phyloP scores from a whole-genome alignment of 768 basidiomycete genomes.

The Collybia nuda region DNA sequence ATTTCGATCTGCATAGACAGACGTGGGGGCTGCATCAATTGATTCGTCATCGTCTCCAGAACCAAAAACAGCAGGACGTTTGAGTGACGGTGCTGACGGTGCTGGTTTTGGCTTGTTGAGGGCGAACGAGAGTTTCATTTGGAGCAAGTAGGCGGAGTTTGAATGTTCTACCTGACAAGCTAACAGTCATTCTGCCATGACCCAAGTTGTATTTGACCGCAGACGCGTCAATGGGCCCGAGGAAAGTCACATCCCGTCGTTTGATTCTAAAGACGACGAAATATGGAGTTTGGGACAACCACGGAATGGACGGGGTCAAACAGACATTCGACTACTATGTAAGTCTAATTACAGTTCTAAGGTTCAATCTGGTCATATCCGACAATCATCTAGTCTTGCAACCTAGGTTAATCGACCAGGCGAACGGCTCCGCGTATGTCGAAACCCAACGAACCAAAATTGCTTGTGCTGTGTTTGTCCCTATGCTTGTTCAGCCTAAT shows the following conservation, averaged over 20 bases:
- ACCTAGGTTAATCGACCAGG: conserved; percentile 87
- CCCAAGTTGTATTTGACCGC: conserved; percentile 71
- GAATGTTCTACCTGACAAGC: conserved; percentile 16
- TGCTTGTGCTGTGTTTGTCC: conserved; percentile 89
- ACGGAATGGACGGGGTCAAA: conserved; percentile 50
- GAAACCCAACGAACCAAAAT: conserved; percentile 92
- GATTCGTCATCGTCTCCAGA: conserved; percentile 64
- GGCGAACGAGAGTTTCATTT: conserved; percentile 91
- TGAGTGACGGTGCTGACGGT: conserved; percentile 43
- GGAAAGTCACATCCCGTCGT: conserved; percentile 69
- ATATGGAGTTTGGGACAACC: conserved; percentile 33
- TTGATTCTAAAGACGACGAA: conserved; percentile 36
- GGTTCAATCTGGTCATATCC: conserved; percentile 4
- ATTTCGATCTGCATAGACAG: conserved; percentile 32
- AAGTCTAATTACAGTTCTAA: conserved; percentile 17
- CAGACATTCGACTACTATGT: conserved; percentile 89
- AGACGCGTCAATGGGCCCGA: conserved; percentile 92
- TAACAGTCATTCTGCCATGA: conserved; percentile 29
- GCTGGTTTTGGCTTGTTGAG: conserved; percentile 62
- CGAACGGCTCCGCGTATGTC: conserved; percentile 96
- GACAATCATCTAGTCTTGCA: conserved; percentile 64
- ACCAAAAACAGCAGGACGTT: conserved; percentile 62
- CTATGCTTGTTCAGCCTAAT: conserved; percentile 4
- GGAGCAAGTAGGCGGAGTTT: conserved; percentile 32
- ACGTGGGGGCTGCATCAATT: conserved; percentile 47